phyloP scores from a whole-genome alignment of 2,329 filamentous ascomycete genomes.

The Diaporthe humulicola region DNA sequence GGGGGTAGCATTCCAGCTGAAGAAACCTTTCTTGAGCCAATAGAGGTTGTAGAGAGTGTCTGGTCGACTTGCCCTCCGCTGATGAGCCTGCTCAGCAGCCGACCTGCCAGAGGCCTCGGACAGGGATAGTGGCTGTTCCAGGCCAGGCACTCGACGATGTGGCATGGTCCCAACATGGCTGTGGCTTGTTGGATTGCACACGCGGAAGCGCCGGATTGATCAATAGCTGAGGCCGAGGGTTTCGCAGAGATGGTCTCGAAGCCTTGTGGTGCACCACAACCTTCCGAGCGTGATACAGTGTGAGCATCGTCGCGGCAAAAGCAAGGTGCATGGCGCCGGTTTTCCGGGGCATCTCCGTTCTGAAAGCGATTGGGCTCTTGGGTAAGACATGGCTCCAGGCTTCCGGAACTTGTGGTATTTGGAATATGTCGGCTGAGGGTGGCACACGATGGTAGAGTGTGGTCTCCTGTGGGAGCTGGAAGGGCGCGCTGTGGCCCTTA shows the following conservation, averaged over 20 bases:
- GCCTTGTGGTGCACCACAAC: not conserved
- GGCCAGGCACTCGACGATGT: not conserved
- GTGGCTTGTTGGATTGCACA: not conserved
- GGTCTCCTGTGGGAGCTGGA: not conserved
- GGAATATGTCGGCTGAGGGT: not conserved
- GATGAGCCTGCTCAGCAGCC: not conserved
- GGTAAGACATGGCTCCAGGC: not conserved
- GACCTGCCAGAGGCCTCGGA: not conserved
- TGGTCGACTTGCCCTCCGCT: not conserved
- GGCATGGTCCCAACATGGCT: slow-evolving; percentile 3
- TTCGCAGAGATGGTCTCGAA: slow-evolving; percentile 21
- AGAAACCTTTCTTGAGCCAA: slow-evolving; percentile 11
- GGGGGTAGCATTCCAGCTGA: not conserved
- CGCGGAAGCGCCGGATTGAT: not conserved
- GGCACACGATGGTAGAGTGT: not conserved
- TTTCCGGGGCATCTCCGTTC: not conserved
- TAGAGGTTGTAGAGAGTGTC: not conserved
- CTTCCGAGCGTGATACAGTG: not conserved
- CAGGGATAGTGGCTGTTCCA: not conserved
- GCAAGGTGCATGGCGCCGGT: not conserved
- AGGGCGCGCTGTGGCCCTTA: not conserved
- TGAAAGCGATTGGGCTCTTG: slow-evolving; percentile 10
- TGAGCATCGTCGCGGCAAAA: slow-evolving; percentile 11
- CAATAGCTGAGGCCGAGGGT: slow-evolving; percentile 13
- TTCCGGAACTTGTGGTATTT: not conserved